Base-by-base conservation (phyloP, 1,284 basidiomycete genomes). In the Irpex rosettiformis region DNA sequence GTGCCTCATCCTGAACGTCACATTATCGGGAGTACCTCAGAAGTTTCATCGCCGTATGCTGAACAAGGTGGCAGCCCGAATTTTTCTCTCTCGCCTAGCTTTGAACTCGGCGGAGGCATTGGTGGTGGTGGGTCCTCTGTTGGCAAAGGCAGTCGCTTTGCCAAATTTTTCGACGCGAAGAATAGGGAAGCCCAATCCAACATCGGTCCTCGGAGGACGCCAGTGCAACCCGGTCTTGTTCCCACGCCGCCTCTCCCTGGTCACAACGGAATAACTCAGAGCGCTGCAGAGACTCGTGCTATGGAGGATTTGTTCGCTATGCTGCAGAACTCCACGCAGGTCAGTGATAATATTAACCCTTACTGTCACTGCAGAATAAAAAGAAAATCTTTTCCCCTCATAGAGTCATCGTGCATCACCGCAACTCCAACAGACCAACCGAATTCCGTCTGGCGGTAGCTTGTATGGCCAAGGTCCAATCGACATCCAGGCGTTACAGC, bases 111-210 rank as follows among this genome's bases (percentile, higher is more conserved):
- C 53, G 67, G 65, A 43, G 67, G 63, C 52, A 56, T 63, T 45
- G 59, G 61, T 8, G 68, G 67, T 24, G 69, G 66, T 11, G 69
- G 66, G 43, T 75, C 81, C 67, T 76, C 80, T 16, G 71, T 76
- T 37, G 77, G 76, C 29, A 89, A 85, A 70, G 89, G 89, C 29
- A 91, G 89, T 68, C 84, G 89, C 27, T 88, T 92, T 69, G 89
- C 89, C 29, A 92, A 91, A 68, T 90, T 91, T 69, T 92, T 91
- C 62, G 90, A 91, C 64, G 79, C 79, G n/a, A 91, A 89, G 70
- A 69, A 72, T 30, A 80, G 82, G 63, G 86, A 89, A 5, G 47
- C 63, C 52, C 61, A 61, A 47, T 65, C 69, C 29, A 60, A 66
- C 27, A 56, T 70, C 52, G 61, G 69, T 29, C 18, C 48, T 27